Evolutionary conservation across 495 filamentous ascomycete species (phyloP).

Genomic region (Hypoxylon subgilvum): DNA sequence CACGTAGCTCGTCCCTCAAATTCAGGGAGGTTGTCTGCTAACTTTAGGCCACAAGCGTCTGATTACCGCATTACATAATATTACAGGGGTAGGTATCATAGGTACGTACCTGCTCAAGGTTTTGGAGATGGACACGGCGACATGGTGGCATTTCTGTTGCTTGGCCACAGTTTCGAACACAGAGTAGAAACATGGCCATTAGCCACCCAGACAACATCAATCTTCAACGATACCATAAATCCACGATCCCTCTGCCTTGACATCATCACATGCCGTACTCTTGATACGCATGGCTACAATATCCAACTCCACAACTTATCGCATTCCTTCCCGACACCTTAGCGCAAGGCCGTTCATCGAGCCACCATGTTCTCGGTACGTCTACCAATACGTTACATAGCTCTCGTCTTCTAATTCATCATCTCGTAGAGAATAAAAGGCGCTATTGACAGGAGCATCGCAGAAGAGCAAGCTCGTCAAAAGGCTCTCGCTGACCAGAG

Average conservation of each 20-base stretch:
- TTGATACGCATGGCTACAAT: constrained; percentile 25
- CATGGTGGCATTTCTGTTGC: background rate
- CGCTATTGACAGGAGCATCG: constrained; percentile 82
- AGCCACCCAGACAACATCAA: no score
- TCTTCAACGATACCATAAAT: no score
- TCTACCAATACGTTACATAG: no score
- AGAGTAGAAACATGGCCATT: no score
- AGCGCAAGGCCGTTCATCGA: constrained; percentile 16
- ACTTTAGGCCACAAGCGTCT: no score
- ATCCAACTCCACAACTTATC: constrained; percentile 2
- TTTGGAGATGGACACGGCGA: background rate
- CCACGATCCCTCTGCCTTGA: no score
- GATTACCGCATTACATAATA: no score
- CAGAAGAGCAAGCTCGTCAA: constrained; percentile 86
- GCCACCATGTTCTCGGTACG: constrained; percentile 59
- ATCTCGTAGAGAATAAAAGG: constrained; percentile 75
- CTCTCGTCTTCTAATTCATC: constrained; percentile 1
- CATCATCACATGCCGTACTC: no score
- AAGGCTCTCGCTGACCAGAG: constrained; percentile 49
- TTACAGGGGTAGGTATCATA: no score
- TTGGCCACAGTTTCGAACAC: constrained; percentile 2
- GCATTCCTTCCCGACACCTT: constrained; percentile 13
- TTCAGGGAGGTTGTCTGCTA: no score
- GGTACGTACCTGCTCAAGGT: constrained; percentile 16
- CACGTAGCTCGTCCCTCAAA: no score